Percentiles rank a stretch among this genome's conserved stretches.
Evolutionary conservation across 768 basidiomycete genomes (phyloP).

Genomic region (Chalciporus pseudorubinellus): DNA sequence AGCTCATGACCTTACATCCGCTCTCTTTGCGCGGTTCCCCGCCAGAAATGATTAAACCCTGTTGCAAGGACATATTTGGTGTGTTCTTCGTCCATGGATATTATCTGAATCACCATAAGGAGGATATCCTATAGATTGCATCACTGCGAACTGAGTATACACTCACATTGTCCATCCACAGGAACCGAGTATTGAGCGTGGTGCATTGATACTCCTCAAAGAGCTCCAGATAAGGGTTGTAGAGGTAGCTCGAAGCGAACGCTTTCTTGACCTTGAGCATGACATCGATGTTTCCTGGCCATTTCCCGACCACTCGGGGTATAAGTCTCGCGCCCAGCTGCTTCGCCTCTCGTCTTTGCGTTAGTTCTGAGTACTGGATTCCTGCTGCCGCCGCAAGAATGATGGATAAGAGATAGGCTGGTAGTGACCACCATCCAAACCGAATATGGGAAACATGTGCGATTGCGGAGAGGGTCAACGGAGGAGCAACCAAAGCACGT

Average conservation of each 20-base stretch:
- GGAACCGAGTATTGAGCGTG: constrained; percentile 63
- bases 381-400: constrained; percentile 39
- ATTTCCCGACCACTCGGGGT: constrained; percentile 61
- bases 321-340: constrained; percentile 51
- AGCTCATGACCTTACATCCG: constrained; percentile 47
- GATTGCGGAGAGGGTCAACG: constrained; percentile 32
- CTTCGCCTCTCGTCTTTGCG: constrained; percentile 43
- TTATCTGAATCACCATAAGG: constrained; percentile 43
- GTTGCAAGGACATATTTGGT: constrained; percentile 62
- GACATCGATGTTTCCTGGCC: constrained; percentile 78
- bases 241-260: constrained; percentile 57
- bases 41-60: constrained; percentile 66
- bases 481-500: constrained; percentile 42
- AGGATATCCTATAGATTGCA: neutral
- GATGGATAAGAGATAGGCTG: constrained; percentile 41
- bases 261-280: constrained; percentile 54
- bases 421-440: constrained; percentile 37
- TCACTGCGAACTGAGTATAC: neutral
- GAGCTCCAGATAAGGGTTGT: constrained; percentile 60
- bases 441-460: constrained; percentile 28
- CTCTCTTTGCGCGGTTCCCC: constrained; percentile 62
- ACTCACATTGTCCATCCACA: constrained; percentile 70
- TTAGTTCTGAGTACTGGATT: constrained; percentile 33
- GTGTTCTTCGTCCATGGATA: constrained; percentile 73
- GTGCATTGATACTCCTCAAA: constrained; percentile 71